phyloP scores from a whole-genome alignment of 192 early-diverging fungal genomes.

The Lunasporangiospora selenospora region DNA sequence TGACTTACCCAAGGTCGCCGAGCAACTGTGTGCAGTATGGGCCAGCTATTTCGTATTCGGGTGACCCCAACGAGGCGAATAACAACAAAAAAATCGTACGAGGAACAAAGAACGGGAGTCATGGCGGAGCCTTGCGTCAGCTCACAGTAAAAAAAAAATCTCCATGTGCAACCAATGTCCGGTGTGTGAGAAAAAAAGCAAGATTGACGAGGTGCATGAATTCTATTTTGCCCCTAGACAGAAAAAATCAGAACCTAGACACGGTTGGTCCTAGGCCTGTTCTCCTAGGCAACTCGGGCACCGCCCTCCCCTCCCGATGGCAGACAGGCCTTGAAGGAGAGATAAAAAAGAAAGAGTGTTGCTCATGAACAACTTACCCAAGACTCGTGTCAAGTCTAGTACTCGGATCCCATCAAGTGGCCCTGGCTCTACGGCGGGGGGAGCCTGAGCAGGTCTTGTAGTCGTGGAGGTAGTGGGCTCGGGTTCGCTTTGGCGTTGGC shows the following conservation, averaged over 20 bases:
- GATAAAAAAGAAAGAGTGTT: neutral
- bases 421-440: constrained; percentile 47
- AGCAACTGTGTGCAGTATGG: constrained; percentile 83
- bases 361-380: constrained; percentile 42
- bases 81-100: neutral
- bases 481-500: neutral
- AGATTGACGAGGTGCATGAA: too few species aligned
- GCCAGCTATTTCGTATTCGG: constrained; percentile 71
- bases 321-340: neutral
- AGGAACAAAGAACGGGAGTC: too few species aligned
- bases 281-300: constrained; percentile 1
- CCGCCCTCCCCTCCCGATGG: too few species aligned
- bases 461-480: neutral
- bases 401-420: constrained; percentile 72
- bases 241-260: too few species aligned
- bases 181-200: too few species aligned
- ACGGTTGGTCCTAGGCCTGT: too few species aligned
- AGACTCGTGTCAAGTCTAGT: constrained; percentile 74
- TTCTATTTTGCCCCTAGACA: too few species aligned
- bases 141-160: neutral
- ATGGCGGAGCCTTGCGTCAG: too few species aligned
- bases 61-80: neutral
- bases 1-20: constrained; percentile 74
- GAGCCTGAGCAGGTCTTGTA: too few species aligned
- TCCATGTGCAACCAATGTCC: too few species aligned